These are phyloP conservation scores for Xylariaceae sp. DNA, from an alignment of 2,329 filamentous ascomycete genomes.

Conservation along the genomic window DNA sequence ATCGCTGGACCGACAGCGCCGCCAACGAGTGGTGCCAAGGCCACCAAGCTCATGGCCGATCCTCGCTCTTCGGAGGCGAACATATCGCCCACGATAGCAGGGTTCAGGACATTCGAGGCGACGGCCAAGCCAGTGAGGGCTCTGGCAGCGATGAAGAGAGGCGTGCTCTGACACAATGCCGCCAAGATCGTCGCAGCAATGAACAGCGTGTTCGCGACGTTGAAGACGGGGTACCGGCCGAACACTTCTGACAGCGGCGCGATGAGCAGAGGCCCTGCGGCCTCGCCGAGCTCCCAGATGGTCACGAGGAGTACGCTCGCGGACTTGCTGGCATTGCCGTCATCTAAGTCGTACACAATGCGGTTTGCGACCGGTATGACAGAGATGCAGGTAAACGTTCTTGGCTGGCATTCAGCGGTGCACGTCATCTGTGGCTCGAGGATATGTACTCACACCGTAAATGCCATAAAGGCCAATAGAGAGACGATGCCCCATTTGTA, in stretches of 20 bases:
- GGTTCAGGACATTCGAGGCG: conserved; percentile 59
- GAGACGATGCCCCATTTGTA: conserved; percentile 53
- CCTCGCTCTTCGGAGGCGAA: conserved; percentile 55
- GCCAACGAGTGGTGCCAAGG: conserved; percentile 53
- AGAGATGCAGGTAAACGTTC: conserved; percentile 54
- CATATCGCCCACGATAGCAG: conserved; percentile 61
- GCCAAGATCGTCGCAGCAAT: conserved; percentile 42
- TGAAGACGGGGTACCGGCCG: conserved; percentile 52
- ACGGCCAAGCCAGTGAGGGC: conserved; percentile 59
- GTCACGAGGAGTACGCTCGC: conserved; percentile 61
- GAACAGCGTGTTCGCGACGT: conserved; percentile 48
- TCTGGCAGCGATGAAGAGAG: conserved; percentile 48
- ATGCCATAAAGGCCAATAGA: conserved; percentile 49
- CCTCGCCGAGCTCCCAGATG: conserved; percentile 65
- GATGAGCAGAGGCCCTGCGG: conserved; percentile 55
- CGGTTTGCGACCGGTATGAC: conserved; percentile 49
- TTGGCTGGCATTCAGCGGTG: conserved; percentile 17
- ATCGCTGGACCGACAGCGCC: conserved; percentile 54
- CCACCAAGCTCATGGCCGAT: conserved; percentile 52
- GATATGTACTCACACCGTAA: conserved; percentile 44
- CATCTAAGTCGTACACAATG: conserved; percentile 45
- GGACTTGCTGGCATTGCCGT: conserved; percentile 36
- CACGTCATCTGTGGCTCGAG: background rate
- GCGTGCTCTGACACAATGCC: conserved; percentile 40
- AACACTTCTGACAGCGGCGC: conserved; percentile 60